Evolutionary conservation across 176 grass and related monocot species (phyloP), one percentile per base, ranked within the genome.

Genomic region (Avena atlantica): DNA sequence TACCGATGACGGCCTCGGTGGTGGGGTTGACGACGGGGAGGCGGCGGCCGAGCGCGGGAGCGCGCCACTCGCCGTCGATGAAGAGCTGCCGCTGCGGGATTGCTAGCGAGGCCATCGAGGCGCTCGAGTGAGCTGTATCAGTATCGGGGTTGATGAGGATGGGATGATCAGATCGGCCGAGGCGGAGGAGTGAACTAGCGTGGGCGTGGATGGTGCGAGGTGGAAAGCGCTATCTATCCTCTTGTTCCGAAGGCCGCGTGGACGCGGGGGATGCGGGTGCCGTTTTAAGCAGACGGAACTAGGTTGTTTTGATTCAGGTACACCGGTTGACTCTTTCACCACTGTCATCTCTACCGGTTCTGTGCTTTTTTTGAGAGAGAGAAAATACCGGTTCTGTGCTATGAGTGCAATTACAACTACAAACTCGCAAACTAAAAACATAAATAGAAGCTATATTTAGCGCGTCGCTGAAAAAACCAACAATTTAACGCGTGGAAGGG

Each of bases 11-110:
- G 40, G 85, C 85, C 87, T 99, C 97, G 6, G 97, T 96, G 84
- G 92, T 40, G 3, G 97, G 97, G 85, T 94, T 99, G 70, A 99
- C 60, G 51, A 99, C 82, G 70, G 97, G 90, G 85, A 99, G 85
- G 57, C 97, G 93, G 82, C 92, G 90, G 55, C 89, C 88, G 15
- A 85, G 85, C 60, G 90, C 74, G 25, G 74, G 74, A 63, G 90
- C 87, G 27, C 92, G 87, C 96, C 96, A 98, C 65, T 98, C 92
- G 80, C 96, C 93, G 58, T 89, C 88, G 89, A 98, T 87, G 87
- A 98, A 96, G 79, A 94, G 90, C 53, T 91, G 88, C 21, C 96
- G 93, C 59, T 53, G 83, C 53, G 95, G 93, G 42, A 98, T 85
- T 68, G 78, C 68, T n/a, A 23, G 37, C 12, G 79, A 49, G 40